Percentiles rank a stretch among this genome's conserved stretches.
Evolutionary conservation across 257 asterid genomes (phyloP).

Genomic region (Mentha longifolia): DNA sequence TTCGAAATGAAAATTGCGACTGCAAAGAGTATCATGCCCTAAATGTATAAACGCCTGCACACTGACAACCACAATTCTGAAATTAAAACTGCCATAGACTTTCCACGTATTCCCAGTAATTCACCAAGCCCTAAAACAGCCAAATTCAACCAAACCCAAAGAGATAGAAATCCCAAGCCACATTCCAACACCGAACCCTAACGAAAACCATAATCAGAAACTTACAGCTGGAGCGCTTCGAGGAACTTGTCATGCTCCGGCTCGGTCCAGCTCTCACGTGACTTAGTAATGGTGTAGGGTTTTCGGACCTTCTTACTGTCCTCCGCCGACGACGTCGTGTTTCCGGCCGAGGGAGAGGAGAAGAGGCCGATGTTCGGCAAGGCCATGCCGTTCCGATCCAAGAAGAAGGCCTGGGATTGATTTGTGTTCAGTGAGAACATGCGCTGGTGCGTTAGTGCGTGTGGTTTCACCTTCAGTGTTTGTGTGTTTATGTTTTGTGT

Average conservation of each 20-base stretch:
- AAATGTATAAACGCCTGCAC: no score
- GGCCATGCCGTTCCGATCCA: constrained; percentile 71
- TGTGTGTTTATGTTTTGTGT: not conserved
- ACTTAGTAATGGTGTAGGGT: constrained; percentile 88
- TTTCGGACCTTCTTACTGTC: constrained; percentile 80
- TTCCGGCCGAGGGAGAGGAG: constrained; percentile 49
- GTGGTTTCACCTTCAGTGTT: constrained; percentile 34
- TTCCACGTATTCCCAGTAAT: constrained; percentile 25
- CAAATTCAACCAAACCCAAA: not conserved
- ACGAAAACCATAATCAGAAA: constrained; percentile 23
- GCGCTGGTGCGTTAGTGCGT: constrained; percentile 32
- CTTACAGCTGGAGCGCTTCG: constrained; percentile 94
- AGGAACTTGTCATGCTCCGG: constrained; percentile 97
- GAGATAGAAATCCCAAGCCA: not conserved
- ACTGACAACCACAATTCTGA: not conserved
- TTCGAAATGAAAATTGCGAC: not conserved
- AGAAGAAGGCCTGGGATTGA: constrained; percentile 53
- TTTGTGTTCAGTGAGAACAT: constrained; percentile 55
- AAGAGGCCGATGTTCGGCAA: constrained; percentile 66
- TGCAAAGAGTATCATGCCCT: not conserved
- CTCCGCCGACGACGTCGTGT: constrained; percentile 49
- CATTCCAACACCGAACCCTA: constrained; percentile 49
- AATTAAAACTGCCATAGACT: not conserved
- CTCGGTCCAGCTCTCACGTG: constrained; percentile 96
- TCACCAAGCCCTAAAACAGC: constrained; percentile 12